phyloP scores from a whole-genome alignment of 805 yeast species.

The Wickerhamiella lipophila region DNA sequence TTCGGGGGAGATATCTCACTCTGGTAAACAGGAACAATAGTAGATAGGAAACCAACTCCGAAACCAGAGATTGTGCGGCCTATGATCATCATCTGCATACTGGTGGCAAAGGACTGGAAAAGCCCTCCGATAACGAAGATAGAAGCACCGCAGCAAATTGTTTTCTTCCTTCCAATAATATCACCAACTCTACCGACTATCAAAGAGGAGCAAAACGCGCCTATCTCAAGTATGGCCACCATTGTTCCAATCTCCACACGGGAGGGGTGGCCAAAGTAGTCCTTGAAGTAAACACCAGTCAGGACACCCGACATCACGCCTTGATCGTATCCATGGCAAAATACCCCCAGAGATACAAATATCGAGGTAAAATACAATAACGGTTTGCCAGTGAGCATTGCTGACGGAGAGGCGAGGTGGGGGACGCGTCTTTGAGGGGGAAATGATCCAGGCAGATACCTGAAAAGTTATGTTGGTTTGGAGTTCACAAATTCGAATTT shows the following conservation, averaged over 20 bases:
- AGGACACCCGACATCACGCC: constrained; percentile 85
- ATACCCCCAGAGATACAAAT: constrained; percentile 38
- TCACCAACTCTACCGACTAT: constrained; percentile 69
- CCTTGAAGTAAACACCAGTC: constrained; percentile 56
- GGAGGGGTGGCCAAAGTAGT: constrained; percentile 59
- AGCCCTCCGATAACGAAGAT: constrained; percentile 69
- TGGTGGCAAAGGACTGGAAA: constrained; percentile 50
- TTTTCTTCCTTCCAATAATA: constrained; percentile 60
- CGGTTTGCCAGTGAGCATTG: constrained; percentile 26
- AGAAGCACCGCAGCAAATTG: constrained; percentile 68
- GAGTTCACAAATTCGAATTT: too few relatives aligned
- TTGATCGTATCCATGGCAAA: constrained; percentile 70
- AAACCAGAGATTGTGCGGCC: constrained; percentile 72
- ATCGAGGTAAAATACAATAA: constrained; percentile 33
- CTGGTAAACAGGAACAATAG: constrained; percentile 79
- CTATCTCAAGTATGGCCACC: constrained; percentile 79
- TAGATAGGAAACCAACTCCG: constrained; percentile 76
- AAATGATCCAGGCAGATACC: not conserved
- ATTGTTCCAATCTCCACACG: constrained; percentile 69
- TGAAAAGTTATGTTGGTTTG: not conserved
- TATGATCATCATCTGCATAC: constrained; percentile 44
- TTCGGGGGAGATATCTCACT: constrained; percentile 81
- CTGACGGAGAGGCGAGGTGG: constrained; percentile 1
- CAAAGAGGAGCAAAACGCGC: constrained; percentile 73
- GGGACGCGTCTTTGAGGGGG: not conserved